Conservation (phyloP, 345 rosid genomes). For the Populus euphratica region DNA sequence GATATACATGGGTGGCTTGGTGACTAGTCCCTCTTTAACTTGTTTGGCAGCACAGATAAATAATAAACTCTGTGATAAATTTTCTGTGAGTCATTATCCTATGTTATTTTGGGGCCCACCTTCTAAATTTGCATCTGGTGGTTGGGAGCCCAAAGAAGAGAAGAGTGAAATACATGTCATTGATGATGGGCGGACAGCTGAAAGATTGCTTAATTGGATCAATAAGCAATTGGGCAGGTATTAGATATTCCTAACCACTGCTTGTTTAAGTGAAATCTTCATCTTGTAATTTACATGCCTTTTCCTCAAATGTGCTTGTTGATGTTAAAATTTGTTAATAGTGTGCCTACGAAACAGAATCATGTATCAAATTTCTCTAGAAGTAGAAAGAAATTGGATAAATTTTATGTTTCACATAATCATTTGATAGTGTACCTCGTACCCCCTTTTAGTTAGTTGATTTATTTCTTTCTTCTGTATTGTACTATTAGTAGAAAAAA, state of each 20-base stretch:
- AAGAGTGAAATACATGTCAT: constrained; percentile 51
- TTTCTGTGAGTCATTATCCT: constrained; percentile 80
- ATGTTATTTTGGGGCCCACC: constrained; percentile 91
- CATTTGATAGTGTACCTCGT: too few relatives aligned
- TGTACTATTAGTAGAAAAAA: not conserved
- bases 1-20: constrained; percentile 14
- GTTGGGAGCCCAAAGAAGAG: constrained; percentile 62
- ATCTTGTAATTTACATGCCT: not conserved
- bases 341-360: not conserved
- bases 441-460: not conserved
- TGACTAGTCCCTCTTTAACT: constrained; percentile 32
- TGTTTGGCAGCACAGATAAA: constrained; percentile 90
- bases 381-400: not conserved
- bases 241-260: constrained; percentile 14
- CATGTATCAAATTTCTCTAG: not conserved
- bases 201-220: constrained; percentile 78
- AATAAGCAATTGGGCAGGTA: constrained; percentile 88
- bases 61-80: constrained; percentile 75
- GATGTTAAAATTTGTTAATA: not conserved
- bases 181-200: constrained; percentile 80
- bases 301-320: not conserved
- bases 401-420: not conserved
- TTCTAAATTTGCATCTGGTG: constrained; percentile 51
- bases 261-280: constrained; percentile 8
- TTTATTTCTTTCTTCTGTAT: not conserved